A percentile compares a stretch with the other conserved stretches of the same genome.
phyloP scores from a whole-genome alignment of 768 basidiomycete species.

The Kwoniella pini region DNA sequence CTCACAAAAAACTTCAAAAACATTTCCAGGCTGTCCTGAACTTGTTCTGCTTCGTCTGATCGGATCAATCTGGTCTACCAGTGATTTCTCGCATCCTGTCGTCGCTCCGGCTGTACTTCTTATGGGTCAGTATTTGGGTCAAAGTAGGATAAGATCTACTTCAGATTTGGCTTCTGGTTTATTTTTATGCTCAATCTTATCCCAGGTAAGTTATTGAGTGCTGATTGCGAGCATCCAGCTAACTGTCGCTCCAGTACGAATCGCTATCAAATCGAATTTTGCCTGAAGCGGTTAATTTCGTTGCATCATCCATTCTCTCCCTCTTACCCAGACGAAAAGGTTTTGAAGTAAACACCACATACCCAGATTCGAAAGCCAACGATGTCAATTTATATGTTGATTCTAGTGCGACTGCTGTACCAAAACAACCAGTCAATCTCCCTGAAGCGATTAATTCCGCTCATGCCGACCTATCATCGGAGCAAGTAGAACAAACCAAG shows the following conservation, averaged over 20 bases:
- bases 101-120: conserved; percentile 81
- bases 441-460: conserved; percentile 9
- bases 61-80: conserved; percentile 86
- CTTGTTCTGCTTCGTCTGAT: conserved; percentile 76
- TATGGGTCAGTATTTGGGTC: conserved; percentile 85
- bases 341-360: conserved; percentile 9
- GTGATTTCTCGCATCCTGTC: conserved; percentile 88
- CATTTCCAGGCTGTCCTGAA: conserved; percentile 86
- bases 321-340: conserved; percentile 62
- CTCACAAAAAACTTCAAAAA: conserved; percentile 65
- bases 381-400: conserved; percentile 19
- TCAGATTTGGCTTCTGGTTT: conserved; percentile 79
- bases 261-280: conserved; percentile 77
- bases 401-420: conserved; percentile 4
- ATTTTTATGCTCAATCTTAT: conserved; percentile 80
- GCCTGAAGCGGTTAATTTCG: conserved; percentile 85
- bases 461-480: conserved; percentile 53
- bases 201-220: conserved; percentile 48
- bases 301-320: conserved; percentile 69
- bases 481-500: conserved; percentile 63
- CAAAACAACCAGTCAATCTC: conserved; percentile 28
- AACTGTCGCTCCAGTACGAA: conserved; percentile 67
- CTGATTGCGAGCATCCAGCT: conserved; percentile 1
- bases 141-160: conserved; percentile 74
- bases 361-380: conserved; percentile 33